Evolutionary conservation across 768 basidiomycete species (phyloP).

Genomic region (Boletus speciosus): DNA sequence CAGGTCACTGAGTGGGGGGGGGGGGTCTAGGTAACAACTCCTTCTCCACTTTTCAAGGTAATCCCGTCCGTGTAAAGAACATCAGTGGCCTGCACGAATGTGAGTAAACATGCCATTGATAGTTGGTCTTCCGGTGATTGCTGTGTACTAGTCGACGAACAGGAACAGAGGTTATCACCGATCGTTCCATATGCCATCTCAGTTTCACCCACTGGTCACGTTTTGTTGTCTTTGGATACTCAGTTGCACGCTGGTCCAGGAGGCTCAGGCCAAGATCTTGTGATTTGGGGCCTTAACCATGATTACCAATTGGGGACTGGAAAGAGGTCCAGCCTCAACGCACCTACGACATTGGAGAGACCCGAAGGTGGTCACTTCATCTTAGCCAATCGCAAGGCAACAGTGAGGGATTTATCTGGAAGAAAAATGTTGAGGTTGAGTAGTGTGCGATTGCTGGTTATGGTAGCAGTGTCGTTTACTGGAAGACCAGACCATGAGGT

Average conservation of each 20-base stretch:
- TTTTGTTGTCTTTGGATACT: conserved; percentile 71
- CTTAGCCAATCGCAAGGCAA: conserved; percentile 48
- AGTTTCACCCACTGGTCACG: conserved; percentile 73
- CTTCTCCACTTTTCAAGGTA: conserved; percentile 64
- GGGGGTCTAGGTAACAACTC: conserved; percentile 70
- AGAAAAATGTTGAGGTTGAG: conserved; percentile 56
- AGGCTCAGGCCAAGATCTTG: conserved; percentile 57
- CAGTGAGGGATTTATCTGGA: conserved; percentile 62
- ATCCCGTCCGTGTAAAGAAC: conserved; percentile 69
- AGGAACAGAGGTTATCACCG: conserved; percentile 53
- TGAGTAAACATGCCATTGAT: conserved; percentile 35
- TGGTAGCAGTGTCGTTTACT: conserved; percentile 64
- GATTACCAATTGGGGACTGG: conserved; percentile 77
- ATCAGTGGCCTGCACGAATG: conserved; percentile 87
- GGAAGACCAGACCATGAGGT: conserved; percentile 45
- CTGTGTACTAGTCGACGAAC: conserved; percentile 57
- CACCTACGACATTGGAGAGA: conserved; percentile 50
- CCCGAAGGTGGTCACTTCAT: conserved; percentile 57
- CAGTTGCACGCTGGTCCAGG: conserved; percentile 44
- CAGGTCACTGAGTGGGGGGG: neutral
- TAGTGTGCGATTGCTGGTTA: conserved; percentile 63
- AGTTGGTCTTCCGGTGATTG: conserved; percentile 3
- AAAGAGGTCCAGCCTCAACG: conserved; percentile 54
- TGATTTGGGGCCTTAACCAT: conserved; percentile 72
- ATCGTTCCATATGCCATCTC: conserved; percentile 61